Conservation (phyloP, 441 rosid genomes). For the Pelargonium australe region DNA sequence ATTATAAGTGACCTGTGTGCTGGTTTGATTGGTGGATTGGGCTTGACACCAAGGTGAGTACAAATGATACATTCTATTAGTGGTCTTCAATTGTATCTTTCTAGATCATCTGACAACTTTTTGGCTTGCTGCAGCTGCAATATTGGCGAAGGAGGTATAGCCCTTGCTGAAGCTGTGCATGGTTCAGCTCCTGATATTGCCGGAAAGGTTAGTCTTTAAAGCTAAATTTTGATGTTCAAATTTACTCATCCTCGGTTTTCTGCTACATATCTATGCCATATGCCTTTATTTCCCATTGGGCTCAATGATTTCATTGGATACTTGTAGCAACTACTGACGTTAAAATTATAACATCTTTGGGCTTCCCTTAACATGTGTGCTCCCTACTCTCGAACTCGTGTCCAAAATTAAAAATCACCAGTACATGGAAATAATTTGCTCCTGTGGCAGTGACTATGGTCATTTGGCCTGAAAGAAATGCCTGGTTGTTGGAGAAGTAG, state of each 20-base stretch:
- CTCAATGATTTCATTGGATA: conserved; percentile 2
- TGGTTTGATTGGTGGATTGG: conserved; percentile 88
- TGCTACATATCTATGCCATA: neutral
- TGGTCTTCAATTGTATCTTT: conserved; percentile 8
- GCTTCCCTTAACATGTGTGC: conserved; percentile 1
- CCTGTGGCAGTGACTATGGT: too few relatives aligned
- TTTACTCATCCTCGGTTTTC: neutral
- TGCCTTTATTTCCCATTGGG: neutral
- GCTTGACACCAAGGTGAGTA: conserved; percentile 85
- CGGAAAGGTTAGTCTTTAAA: conserved; percentile 67
- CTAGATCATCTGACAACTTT: conserved; percentile 17
- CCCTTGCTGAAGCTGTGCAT: conserved; percentile 98
- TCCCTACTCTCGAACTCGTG: conserved; percentile 2
- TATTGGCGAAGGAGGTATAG: conserved; percentile 94
- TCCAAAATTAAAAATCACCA: neutral
- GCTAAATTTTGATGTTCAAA: conserved; percentile 9
- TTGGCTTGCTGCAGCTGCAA: conserved; percentile 58
- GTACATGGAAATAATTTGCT: too few relatives aligned
- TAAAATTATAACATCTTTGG: neutral
- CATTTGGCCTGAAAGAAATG: neutral
- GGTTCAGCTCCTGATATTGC: conserved; percentile 99
- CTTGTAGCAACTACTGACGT: neutral
- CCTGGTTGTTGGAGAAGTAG: neutral
- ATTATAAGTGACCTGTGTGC: conserved; percentile 98
- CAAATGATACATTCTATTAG: conserved; percentile 3